Conservation (phyloP, 2,329 filamentous ascomycete genomes). For the Dactylonectria estremocensis region DNA sequence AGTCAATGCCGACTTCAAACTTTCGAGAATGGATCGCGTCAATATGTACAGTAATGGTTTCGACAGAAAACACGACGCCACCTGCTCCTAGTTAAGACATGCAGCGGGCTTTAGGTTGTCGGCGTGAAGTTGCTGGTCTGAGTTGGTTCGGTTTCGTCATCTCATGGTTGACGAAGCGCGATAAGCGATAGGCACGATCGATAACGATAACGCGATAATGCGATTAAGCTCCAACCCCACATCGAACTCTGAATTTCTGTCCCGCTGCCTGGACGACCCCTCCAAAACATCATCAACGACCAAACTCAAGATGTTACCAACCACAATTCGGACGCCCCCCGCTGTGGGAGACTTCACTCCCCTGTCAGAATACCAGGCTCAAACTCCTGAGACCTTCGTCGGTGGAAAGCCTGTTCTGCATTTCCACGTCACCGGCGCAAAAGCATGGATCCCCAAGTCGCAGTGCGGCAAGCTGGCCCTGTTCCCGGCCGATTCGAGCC, state of each 20-base stretch:
- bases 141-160: conserved; percentile 16
- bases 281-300: conserved; percentile 32
- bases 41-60: background rate
- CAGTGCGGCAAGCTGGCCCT: conserved; percentile 71
- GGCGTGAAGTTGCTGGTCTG: background rate
- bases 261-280: conserved; percentile 40
- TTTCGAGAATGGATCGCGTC: conserved; percentile 1
- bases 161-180: conserved; percentile 16
- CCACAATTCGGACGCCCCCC: conserved; percentile 72
- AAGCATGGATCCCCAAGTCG: conserved; percentile 69
- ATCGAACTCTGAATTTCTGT: conserved; percentile 39
- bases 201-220: conserved; percentile 40
- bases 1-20: background rate
- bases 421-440: conserved; percentile 70
- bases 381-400: conserved; percentile 81
- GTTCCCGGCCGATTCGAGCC: conserved; percentile 60
- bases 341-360: conserved; percentile 72
- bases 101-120: background rate
- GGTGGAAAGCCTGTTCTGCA: conserved; percentile 80
- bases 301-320: conserved; percentile 58
- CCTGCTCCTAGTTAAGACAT: background rate
- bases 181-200: conserved; percentile 34
- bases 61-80: conserved; percentile 1
- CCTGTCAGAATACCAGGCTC: conserved; percentile 78
- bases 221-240: conserved; percentile 36